Conservation (phyloP, 352 stramenopile genomes). For the Pythium aristosporum region DNA sequence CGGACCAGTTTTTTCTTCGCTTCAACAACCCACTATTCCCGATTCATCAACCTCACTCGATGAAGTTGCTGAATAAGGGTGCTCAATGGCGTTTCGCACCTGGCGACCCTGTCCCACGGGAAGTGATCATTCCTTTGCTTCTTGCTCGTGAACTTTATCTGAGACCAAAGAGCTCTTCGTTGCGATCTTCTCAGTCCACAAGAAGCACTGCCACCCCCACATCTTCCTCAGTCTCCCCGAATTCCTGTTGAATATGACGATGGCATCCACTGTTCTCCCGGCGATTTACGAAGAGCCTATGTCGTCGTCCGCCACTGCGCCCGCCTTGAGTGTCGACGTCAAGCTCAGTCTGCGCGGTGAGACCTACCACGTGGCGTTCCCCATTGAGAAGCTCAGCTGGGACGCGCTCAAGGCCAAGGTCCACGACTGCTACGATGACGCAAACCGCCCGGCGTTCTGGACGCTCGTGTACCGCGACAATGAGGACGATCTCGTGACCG, state of each 20-base stretch:
- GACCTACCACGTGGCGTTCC: conserved; percentile 45
- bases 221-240: neutral
- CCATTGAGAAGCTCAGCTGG: conserved; percentile 38
- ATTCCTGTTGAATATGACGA: neutral
- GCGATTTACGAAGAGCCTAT: neutral
- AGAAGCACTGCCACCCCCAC: conserved; percentile 10
- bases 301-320: neutral
- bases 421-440: conserved; percentile 35
- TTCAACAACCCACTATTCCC: conserved; percentile 13
- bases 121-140: conserved; percentile 8
- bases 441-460: conserved; percentile 32
- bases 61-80: conserved; percentile 5
- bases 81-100: conserved; percentile 16
- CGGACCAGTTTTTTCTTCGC: conserved; percentile 8
- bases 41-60: neutral
- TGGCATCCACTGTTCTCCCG: conserved; percentile 12
- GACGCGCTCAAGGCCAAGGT: conserved; percentile 43
- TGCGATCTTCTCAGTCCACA: conserved; percentile 2
- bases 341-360: conserved; percentile 57
- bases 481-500: conserved; percentile 64
- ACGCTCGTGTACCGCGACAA: conserved; percentile 70
- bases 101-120: conserved; percentile 14
- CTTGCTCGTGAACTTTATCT: conserved; percentile 17
- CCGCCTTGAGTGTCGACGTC: conserved; percentile 31
- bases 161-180: neutral